These are phyloP conservation scores for Vitis hybrid DNA, from an alignment of 177 flowering plant species.

Conservation along the genomic window DNA sequence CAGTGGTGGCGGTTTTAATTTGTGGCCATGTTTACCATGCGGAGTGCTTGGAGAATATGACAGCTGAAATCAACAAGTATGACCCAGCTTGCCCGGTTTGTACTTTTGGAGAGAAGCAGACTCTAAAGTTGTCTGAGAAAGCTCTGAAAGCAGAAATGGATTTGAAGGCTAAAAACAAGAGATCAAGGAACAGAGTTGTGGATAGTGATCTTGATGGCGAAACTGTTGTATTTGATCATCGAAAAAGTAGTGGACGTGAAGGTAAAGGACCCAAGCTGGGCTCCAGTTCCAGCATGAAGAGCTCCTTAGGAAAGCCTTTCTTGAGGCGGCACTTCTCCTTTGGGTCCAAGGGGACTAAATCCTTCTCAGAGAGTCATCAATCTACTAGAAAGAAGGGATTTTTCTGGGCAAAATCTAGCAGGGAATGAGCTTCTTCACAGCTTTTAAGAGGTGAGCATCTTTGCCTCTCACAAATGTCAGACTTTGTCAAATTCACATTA, in stretches of 20 bases:
- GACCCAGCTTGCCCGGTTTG: constrained; percentile 52
- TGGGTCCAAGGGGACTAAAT: constrained; percentile 35
- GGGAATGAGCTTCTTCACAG: constrained; percentile 21
- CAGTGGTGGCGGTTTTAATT: constrained; percentile 36
- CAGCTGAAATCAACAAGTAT: constrained; percentile 41
- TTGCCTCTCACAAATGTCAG: background rate
- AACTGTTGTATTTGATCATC: constrained; percentile 17
- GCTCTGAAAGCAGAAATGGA: constrained; percentile 40
- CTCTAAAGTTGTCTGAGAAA: constrained; percentile 34
- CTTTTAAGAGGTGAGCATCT: constrained; percentile 17
- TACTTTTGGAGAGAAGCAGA: constrained; percentile 41
- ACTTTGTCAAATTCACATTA: background rate
- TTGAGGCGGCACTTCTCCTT: constrained; percentile 42
- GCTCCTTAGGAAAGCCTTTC: constrained; percentile 41
- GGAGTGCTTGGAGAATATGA: constrained; percentile 48
- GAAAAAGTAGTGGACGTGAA: constrained; percentile 20
- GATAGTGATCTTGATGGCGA: constrained; percentile 33
- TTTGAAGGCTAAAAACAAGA: constrained; percentile 27
- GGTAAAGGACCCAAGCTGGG: constrained; percentile 48
- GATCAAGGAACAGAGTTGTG: constrained; percentile 27
- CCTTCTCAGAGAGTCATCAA: constrained; percentile 21
- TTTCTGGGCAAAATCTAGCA: constrained; percentile 57
- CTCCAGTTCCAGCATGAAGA: constrained; percentile 56
- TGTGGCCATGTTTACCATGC: constrained; percentile 56
- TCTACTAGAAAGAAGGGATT: constrained; percentile 36